Evolutionary conservation across 108 stramenopile genomes (phyloP).

Genomic region (Thalassiosira profunda): DNA sequence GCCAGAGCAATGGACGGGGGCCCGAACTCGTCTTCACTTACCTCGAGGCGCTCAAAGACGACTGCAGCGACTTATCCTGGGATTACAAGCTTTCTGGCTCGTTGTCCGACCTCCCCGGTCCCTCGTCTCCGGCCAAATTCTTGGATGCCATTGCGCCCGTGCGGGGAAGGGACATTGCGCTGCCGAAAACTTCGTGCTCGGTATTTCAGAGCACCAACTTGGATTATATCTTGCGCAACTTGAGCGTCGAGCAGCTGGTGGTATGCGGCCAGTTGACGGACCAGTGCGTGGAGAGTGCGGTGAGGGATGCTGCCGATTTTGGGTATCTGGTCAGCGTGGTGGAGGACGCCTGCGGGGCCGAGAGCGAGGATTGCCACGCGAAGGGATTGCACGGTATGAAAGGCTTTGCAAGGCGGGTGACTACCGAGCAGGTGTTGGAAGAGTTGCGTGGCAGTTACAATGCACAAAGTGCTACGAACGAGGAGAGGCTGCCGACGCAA

Average conservation of each 20-base stretch:
- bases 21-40: slow-evolving; percentile 79
- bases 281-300: slow-evolving; percentile 81
- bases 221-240: slow-evolving; percentile 67
- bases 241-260: slow-evolving; percentile 68
- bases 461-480: background rate
- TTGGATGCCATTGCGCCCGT: slow-evolving; percentile 45
- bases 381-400: slow-evolving; percentile 69
- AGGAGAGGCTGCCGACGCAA: slow-evolving; percentile 12
- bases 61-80: slow-evolving; percentile 68
- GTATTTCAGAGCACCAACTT: slow-evolving; percentile 78
- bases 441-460: slow-evolving; percentile 39
- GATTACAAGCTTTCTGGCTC: slow-evolving; percentile 82
- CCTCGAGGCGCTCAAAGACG: slow-evolving; percentile 63
- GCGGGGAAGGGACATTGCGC: slow-evolving; percentile 60
- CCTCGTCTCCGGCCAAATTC: slow-evolving; percentile 42
- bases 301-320: slow-evolving; percentile 82
- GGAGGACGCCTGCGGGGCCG: slow-evolving; percentile 79
- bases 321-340: slow-evolving; percentile 78
- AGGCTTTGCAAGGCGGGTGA: slow-evolving; percentile 61
- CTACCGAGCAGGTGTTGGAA: slow-evolving; percentile 53
- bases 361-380: slow-evolving; percentile 42
- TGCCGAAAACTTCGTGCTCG: slow-evolving; percentile 78
- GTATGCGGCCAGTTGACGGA: slow-evolving; percentile 78
- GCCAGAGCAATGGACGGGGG: slow-evolving; percentile 10
- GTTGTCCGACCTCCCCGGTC: slow-evolving; percentile 49